Conservation (phyloP, 192 early-diverging fungal species). For the Phlyctochytrium arcticum region DNA sequence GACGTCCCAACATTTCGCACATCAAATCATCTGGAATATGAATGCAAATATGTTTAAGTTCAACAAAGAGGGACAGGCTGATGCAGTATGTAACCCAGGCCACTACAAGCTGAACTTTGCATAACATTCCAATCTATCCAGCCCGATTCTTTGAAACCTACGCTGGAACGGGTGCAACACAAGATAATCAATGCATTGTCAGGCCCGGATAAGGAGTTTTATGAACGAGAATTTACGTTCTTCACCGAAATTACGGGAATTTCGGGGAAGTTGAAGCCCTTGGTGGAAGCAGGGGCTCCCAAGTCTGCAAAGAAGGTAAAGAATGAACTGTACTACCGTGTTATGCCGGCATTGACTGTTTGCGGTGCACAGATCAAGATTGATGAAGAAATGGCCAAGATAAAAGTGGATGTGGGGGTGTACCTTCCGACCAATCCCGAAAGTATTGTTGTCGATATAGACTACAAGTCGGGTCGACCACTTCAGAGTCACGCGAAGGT, state of each 20-base stretch:
- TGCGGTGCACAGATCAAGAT: constrained; percentile 92
- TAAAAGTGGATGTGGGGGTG: constrained; percentile 92
- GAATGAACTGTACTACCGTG: neutral
- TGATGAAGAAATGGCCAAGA: constrained; percentile 95
- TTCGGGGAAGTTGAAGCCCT: constrained; percentile 94
- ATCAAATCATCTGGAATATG: constrained; percentile 99
- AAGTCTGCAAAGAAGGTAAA: constrained; percentile 89
- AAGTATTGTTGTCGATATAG: constrained; percentile 89
- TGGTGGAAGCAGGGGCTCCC: constrained; percentile 68
- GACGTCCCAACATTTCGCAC: constrained; percentile 95
- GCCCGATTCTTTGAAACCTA: constrained; percentile 86
- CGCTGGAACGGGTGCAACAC: constrained; percentile 80
- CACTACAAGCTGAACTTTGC: too few species aligned
- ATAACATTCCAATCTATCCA: neutral
- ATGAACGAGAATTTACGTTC: constrained; percentile 94
- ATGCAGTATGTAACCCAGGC: constrained; percentile 32
- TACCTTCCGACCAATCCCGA: constrained; percentile 98
- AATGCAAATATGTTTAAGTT: constrained; percentile 90
- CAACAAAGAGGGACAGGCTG: constrained; percentile 54
- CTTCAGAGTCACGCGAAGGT: constrained; percentile 96
- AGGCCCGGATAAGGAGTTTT: constrained; percentile 85
- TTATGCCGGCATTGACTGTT: too few species aligned
- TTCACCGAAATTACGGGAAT: constrained; percentile 95
- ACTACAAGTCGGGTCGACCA: constrained; percentile 88
- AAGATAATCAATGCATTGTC: constrained; percentile 77